A percentile compares a stretch with the other conserved stretches of the same genome.
These are phyloP conservation scores for Calonectria pseudoreteaudii DNA, from an alignment of 2,329 filamentous ascomycete genomes.

Conservation along the genomic window DNA sequence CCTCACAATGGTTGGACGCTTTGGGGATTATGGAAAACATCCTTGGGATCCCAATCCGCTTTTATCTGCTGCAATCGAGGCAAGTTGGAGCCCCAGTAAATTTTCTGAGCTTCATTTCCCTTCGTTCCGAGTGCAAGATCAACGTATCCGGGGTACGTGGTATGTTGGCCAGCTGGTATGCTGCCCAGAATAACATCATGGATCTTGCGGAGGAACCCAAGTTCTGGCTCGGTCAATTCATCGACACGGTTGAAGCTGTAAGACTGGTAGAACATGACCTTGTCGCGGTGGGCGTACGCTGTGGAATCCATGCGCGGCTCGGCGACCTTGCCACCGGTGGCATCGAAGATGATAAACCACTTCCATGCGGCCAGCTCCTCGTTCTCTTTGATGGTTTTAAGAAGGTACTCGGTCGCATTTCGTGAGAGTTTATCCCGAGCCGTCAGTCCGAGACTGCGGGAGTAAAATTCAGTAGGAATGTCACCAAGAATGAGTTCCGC, in stretches of 20 bases:
- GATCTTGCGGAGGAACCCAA: neutral
- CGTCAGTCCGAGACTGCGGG: neutral
- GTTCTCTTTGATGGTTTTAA: neutral
- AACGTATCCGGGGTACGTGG: neutral
- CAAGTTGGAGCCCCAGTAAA: neutral
- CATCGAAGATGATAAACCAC: slow-evolving; percentile 51
- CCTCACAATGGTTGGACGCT: neutral
- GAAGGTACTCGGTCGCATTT: neutral
- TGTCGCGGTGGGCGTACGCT: neutral
- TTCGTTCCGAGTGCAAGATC: neutral
- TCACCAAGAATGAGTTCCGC: neutral
- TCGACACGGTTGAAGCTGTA: neutral
- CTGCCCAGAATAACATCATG: neutral
- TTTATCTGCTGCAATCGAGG: neutral
- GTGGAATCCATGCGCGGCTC: neutral
- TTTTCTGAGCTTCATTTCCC: neutral
- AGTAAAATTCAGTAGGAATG: neutral
- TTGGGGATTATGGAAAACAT: neutral
- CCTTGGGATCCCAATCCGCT: neutral
- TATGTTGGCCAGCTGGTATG: neutral
- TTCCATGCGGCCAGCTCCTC: neutral
- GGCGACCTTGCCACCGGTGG: slow-evolving; percentile 59
- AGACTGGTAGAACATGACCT: neutral
- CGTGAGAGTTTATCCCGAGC: neutral
- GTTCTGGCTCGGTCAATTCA: neutral